Base-by-base conservation (phyloP, 2,329 filamentous ascomycete species). In the Salinomyces thailandicus region DNA sequence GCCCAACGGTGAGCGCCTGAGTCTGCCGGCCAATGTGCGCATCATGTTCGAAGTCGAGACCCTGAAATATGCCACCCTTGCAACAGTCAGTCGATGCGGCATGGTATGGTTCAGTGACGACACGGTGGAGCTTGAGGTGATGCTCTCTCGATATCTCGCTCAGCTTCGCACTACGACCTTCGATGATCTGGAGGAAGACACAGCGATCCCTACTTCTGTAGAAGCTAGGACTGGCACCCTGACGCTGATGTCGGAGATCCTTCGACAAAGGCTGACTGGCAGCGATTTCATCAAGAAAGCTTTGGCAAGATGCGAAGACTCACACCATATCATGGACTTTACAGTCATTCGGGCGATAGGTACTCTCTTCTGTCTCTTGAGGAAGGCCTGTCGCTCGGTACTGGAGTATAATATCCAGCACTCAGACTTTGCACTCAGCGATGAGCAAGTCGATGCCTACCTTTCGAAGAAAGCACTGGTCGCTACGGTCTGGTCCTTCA, bases 71-170 rank as follows among this genome's bases (percentile, higher is more conserved):
- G 91, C 91, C 24, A 99, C 91, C 0, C 75, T 98, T 30, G 91
- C 91, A 38, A 99, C 91, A n/a, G 91, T 99, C 55, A 93, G 84
- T 78, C 86, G 91, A 65, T 99, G 91, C 60, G 91, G 91, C 72
- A 99, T 99, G 91, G 93, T 99, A 11, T 99, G 91, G 91, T 98
- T 96, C 66, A 98, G 86, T 57, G 89, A 95, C 53, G 93, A 98
- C 55, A 96, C 87, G 18, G 89, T 99, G 27, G 89, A 85, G 19
- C 76, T 89, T 1, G 75, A 74, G 47, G 94, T 98, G 82, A 83
- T 96, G 77, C 81, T 96, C 27, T 71, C 77, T 44, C 85, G 96
- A 62, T 95, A 98, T 54, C 74, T 98, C 35, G 77, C 91, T 42
- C 78, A 80, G 31, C 75, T 98, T 26, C 79, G 81, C 49, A 81